Conservation (phyloP, 768 basidiomycete species). For the Gymnopilus dilepis region DNA sequence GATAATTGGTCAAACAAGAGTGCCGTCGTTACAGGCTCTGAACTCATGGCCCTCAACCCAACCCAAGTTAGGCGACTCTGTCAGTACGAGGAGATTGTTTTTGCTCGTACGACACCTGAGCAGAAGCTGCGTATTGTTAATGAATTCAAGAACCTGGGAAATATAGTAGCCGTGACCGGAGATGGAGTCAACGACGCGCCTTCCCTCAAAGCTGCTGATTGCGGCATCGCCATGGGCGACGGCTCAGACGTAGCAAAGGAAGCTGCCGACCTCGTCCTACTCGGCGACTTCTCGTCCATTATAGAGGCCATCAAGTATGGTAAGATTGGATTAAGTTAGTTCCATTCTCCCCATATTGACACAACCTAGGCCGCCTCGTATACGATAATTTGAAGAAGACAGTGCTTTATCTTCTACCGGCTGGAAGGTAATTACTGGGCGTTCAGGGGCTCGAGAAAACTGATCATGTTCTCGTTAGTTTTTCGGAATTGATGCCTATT, state of each 20-base stretch:
- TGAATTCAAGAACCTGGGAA: slow-evolving; percentile 54
- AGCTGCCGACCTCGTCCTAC: slow-evolving; percentile 67
- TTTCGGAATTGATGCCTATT: slow-evolving; percentile 67
- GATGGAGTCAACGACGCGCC: slow-evolving; percentile 71
- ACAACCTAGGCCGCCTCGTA: slow-evolving; percentile 51
- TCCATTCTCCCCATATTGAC: neutral
- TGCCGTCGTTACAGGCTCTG: slow-evolving; percentile 48
- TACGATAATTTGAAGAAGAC: slow-evolving; percentile 70
- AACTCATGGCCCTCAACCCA: slow-evolving; percentile 39
- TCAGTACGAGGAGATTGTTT: slow-evolving; percentile 56
- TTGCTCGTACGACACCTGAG: slow-evolving; percentile 66
- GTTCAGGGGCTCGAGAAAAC: neutral
- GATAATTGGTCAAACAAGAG: slow-evolving; percentile 34
- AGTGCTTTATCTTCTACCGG: slow-evolving; percentile 54
- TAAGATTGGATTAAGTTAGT: neutral
- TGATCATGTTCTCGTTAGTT: slow-evolving; percentile 34
- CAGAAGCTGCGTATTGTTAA: slow-evolving; percentile 72
- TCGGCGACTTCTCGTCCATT: slow-evolving; percentile 71
- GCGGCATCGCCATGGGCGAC: slow-evolving; percentile 64
- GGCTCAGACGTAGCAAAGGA: slow-evolving; percentile 59
- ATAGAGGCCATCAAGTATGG: slow-evolving; percentile 67
- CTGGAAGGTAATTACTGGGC: slow-evolving; percentile 45
- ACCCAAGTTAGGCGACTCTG: slow-evolving; percentile 39
- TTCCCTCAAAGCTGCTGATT: slow-evolving; percentile 62
- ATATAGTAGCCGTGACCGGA: slow-evolving; percentile 67